phyloP scores from a whole-genome alignment of 2,329 filamentous ascomycete genomes.

The Alternaria burnsii region DNA sequence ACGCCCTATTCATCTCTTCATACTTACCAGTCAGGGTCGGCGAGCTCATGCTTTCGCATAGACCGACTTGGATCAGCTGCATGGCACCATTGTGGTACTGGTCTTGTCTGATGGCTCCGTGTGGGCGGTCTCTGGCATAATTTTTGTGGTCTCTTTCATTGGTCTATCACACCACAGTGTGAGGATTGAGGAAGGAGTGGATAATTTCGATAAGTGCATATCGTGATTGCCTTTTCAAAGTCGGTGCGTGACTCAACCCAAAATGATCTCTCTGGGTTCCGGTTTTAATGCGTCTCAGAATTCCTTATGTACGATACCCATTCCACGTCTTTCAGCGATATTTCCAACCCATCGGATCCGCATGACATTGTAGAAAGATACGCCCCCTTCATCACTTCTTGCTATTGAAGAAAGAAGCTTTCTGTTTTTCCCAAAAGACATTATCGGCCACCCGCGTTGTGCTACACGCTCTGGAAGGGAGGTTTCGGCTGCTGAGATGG shows the following conservation, averaged over 20 bases:
- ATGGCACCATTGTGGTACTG: slow-evolving; percentile 15
- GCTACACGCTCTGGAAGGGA: background rate
- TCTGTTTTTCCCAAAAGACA: too few relatives aligned
- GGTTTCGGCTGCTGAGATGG: background rate
- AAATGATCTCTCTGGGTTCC: background rate
- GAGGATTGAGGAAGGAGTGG: slow-evolving; percentile 9
- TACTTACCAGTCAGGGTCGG: slow-evolving; percentile 19
- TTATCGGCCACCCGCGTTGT: background rate
- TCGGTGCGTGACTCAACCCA: background rate
- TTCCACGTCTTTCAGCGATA: background rate
- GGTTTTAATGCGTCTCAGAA: background rate
- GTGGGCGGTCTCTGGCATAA: slow-evolving; percentile 17
- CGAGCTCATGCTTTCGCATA: slow-evolving; percentile 17
- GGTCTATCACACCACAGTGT: background rate
- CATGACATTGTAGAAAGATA: too few relatives aligned
- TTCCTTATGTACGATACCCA: background rate
- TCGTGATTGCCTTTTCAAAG: background rate
- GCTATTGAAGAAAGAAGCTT: too few relatives aligned
- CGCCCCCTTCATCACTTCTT: too few relatives aligned
- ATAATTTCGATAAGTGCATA: background rate
- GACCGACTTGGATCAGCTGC: slow-evolving; percentile 16
- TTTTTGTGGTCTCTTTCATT: slow-evolving; percentile 21
- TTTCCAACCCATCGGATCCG: too few relatives aligned
- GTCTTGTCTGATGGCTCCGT: slow-evolving; percentile 13
- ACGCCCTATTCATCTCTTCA: background rate